phyloP scores from a whole-genome alignment of 1,139 yeast genomes.

The Blastobotrys ciferrii region DNA sequence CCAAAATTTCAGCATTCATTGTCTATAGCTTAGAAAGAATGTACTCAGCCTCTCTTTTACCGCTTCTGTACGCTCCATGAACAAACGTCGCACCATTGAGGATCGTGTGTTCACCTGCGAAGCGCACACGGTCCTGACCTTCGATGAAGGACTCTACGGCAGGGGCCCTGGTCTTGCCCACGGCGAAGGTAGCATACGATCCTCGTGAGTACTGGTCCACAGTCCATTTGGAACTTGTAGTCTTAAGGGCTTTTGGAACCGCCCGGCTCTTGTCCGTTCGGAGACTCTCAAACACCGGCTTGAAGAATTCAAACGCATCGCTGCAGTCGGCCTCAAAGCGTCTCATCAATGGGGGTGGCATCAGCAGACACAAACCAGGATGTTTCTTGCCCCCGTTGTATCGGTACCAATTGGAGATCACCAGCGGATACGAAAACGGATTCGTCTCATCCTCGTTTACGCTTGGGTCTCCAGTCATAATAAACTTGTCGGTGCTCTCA shows the following conservation, averaged over 20 bases:
- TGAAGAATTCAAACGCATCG: constrained; percentile 27
- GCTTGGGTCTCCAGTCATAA: constrained; percentile 25
- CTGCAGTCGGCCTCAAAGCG: constrained; percentile 42
- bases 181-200: constrained; percentile 65
- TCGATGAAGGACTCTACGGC: constrained; percentile 53
- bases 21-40: constrained; percentile 17
- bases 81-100: constrained; percentile 80
- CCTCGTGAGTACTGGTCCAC: constrained; percentile 68
- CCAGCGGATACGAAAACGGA: constrained; percentile 27
- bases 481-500: constrained; percentile 40
- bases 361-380: constrained; percentile 41
- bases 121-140: constrained; percentile 56
- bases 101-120: constrained; percentile 85
- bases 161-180: constrained; percentile 67
- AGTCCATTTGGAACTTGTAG: constrained; percentile 65
- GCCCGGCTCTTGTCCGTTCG: constrained; percentile 28
- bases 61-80: constrained; percentile 83
- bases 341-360: constrained; percentile 43
- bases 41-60: constrained; percentile 61
- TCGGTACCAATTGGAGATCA: constrained; percentile 27
- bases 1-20: too few relatives aligned
- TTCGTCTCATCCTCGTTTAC: constrained; percentile 22
- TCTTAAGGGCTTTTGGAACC: constrained; percentile 51
- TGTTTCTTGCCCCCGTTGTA: constrained; percentile 35
- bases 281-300: constrained; percentile 26